Evolutionary conservation across 768 basidiomycete species (phyloP), one percentile per base, ranked within the genome.

Genomic region (Suillus alpinus): DNA sequence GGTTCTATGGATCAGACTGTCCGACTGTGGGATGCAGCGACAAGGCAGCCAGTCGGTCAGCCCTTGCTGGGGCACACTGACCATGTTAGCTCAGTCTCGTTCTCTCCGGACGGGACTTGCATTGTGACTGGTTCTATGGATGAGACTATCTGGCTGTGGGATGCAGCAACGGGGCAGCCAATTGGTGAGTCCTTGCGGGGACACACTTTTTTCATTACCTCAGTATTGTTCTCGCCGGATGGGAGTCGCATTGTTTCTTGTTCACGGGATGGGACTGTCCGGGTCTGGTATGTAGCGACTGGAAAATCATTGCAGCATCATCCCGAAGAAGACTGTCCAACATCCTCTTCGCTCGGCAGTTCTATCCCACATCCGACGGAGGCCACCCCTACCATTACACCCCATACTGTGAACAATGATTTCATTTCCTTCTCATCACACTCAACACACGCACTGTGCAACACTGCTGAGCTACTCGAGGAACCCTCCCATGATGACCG

Each of bases 281-380:
- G 40, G 46, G 31, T 58, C 16, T 58, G 57, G 57, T 43, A 34
- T 34, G 23, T 43, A n/a, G n/a, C n/a, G n/a, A n/a, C n/a, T n/a
- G n/a, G n/a, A n/a, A n/a, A n/a, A n/a, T n/a, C n/a, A n/a, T n/a
- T n/a, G n/a, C n/a, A n/a, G n/a, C n/a, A n/a, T n/a, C n/a, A n/a
- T n/a, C n/a, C n/a, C n/a, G n/a, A 44, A 18, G 46, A 47, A 13
- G 26, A 1, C 26, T 26, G n/a, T n/a, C n/a, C n/a, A n/a, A n/a
- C n/a, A n/a, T n/a, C n/a, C n/a, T n/a, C n/a, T n/a, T n/a, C n/a
- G n/a, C n/a, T n/a, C n/a, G n/a, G n/a, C n/a, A n/a, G n/a, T n/a
- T n/a, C n/a, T n/a, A n/a, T n/a, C n/a, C n/a, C n/a, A n/a, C n/a
- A n/a, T n/a, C n/a, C n/a, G n/a, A n/a, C n/a, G n/a, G n/a, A n/a